phyloP scores from a whole-genome alignment of 257 asterid genomes.

The Solanum virginianum region DNA sequence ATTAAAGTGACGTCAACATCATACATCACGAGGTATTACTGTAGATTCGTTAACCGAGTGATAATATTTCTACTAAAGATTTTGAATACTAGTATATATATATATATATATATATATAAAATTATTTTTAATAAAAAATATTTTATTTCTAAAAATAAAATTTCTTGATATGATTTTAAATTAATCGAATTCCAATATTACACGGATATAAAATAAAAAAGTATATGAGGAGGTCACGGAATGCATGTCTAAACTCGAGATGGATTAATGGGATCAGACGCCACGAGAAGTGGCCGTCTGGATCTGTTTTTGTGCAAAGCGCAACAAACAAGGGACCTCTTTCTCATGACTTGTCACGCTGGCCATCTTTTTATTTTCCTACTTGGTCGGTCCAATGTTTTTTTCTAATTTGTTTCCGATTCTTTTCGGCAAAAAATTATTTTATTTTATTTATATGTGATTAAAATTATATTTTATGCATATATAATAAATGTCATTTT shows the following conservation, averaged over 20 bases:
- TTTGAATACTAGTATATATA: too few species aligned
- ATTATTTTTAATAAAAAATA: neutral
- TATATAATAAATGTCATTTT: too few species aligned
- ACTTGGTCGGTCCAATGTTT: neutral
- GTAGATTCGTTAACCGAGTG: too few species aligned
- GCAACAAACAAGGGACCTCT: neutral
- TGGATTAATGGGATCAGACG: neutral
- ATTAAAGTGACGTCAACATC: neutral
- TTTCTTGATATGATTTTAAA: accelerated
- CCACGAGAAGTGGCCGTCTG: neutral
- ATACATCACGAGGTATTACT: too few species aligned
- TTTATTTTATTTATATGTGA: too few species aligned
- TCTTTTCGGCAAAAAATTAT: too few species aligned
- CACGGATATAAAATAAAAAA: accelerated
- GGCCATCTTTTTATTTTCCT: neutral
- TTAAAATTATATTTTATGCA: too few species aligned
- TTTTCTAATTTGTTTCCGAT: too few species aligned
- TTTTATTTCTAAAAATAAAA: neutral
- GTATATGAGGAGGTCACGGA: neutral
- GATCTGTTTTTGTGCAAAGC: neutral
- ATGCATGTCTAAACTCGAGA: neutral
- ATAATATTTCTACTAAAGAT: too few species aligned
- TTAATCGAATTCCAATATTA: accelerated
- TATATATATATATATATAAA: neutral
- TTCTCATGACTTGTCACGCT: neutral